phyloP scores from a whole-genome alignment of 768 basidiomycete species.

The Vararia minispora region DNA sequence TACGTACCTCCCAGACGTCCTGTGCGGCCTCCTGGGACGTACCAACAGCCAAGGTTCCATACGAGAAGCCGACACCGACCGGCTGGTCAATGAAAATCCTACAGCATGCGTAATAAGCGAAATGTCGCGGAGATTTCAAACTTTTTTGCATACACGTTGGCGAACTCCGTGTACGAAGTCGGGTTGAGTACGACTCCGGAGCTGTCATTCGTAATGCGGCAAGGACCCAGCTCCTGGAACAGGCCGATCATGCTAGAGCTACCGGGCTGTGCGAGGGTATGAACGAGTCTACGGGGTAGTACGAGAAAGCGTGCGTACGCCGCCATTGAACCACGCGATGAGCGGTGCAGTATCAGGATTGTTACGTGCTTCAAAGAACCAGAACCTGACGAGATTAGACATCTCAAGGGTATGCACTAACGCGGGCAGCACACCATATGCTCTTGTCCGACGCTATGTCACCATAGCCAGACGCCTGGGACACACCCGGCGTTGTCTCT shows the following conservation, averaged over 20 bases:
- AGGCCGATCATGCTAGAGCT: slow-evolving; percentile 55
- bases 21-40: slow-evolving; percentile 43
- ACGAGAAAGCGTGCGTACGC: slow-evolving; percentile 17
- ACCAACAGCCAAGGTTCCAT: slow-evolving; percentile 36
- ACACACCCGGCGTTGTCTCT: slow-evolving; percentile 50
- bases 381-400: slow-evolving; percentile 45
- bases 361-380: slow-evolving; percentile 58
- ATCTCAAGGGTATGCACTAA: no score
- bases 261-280: slow-evolving; percentile 20
- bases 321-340: slow-evolving; percentile 56
- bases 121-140: neutral
- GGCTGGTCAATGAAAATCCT: slow-evolving; percentile 55
- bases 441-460: slow-evolving; percentile 47
- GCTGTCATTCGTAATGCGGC: slow-evolving; percentile 59
- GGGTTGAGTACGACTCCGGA: slow-evolving; percentile 37
- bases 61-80: slow-evolving; percentile 50
- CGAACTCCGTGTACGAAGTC: slow-evolving; percentile 46
- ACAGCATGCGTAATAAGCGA: neutral
- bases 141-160: slow-evolving; percentile 28
- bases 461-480: slow-evolving; percentile 53
- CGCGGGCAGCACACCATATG: slow-evolving; percentile 41
- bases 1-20: slow-evolving; percentile 37
- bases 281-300: neutral
- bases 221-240: slow-evolving; percentile 89
- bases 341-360: slow-evolving; percentile 52